These are phyloP conservation scores for Priceomyces medius DNA, from an alignment of 805 yeast species.

Conservation along the genomic window DNA sequence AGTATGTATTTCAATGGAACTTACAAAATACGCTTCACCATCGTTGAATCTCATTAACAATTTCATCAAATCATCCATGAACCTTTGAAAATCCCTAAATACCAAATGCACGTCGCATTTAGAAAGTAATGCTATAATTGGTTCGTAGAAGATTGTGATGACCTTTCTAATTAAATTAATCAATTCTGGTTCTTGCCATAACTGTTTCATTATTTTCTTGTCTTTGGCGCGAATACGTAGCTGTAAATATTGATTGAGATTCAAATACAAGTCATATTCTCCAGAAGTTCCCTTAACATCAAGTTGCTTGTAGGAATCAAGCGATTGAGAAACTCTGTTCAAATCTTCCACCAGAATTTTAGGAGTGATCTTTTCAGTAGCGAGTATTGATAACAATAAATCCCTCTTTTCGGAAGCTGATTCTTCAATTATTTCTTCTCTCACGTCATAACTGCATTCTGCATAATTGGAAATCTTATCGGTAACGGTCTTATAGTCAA, in stretches of 20 bases:
- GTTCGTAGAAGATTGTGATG: conserved; percentile 47
- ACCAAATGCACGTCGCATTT: conserved; percentile 39
- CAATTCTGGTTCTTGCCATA: conserved; percentile 85
- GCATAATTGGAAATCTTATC: conserved; percentile 27
- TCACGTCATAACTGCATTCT: conserved; percentile 10
- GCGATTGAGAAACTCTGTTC: conserved; percentile 16
- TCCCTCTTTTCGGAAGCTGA: conserved; percentile 26
- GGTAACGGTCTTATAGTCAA: conserved; percentile 22
- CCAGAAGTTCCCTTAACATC: conserved; percentile 6
- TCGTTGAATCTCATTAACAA: conserved; percentile 63
- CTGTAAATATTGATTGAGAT: conserved; percentile 61
- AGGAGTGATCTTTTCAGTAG: conserved; percentile 21
- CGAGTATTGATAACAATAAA: conserved; percentile 23
- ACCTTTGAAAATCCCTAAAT: conserved; percentile 37
- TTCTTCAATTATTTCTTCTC: conserved; percentile 19
- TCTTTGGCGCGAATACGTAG: conserved; percentile 69
- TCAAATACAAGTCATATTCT: conserved; percentile 39
- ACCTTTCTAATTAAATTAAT: conserved; percentile 73
- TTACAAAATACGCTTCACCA: conserved; percentile 47
- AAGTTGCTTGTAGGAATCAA: conserved; percentile 17
- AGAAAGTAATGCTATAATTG: conserved; percentile 36
- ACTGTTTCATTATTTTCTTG: conserved; percentile 66
- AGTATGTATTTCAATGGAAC: conserved; percentile 62
- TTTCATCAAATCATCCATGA: conserved; percentile 53
- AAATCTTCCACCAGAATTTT: conserved; percentile 8